phyloP scores from a whole-genome alignment of 495 filamentous ascomycete species.

The Cenococcum geophilum region DNA sequence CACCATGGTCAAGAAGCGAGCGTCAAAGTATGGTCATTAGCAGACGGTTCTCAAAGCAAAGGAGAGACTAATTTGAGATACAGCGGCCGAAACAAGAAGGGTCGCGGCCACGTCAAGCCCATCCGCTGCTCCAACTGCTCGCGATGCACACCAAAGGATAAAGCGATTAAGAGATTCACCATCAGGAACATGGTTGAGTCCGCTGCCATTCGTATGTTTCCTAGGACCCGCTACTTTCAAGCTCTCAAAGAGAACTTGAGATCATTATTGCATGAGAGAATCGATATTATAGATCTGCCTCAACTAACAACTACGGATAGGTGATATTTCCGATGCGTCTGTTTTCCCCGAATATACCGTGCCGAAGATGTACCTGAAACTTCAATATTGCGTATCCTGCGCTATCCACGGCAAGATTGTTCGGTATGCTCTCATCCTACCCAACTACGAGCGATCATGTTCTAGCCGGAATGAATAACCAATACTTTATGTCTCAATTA shows the following conservation, averaged over 20 bases:
- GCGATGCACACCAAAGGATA: slow-evolving; percentile 99
- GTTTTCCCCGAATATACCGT: slow-evolving; percentile 99
- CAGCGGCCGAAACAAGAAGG: slow-evolving; percentile 99
- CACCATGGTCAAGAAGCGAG: slow-evolving; percentile 99
- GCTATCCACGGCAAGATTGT: slow-evolving; percentile 99
- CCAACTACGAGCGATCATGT: not conserved
- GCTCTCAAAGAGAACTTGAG: not conserved
- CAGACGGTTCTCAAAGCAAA: not conserved
- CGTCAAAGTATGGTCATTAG: slow-evolving; percentile 70
- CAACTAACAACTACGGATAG: slow-evolving; percentile 43
- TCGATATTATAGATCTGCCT: not conserved
- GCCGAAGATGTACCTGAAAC: slow-evolving; percentile 99
- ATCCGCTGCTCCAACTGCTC: slow-evolving; percentile 99
- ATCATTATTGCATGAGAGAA: no score
- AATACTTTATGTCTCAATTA: slow-evolving; percentile 38
- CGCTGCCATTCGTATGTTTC: slow-evolving; percentile 92
- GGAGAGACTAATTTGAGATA: slow-evolving; percentile 25
- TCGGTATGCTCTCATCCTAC: slow-evolving; percentile 60
- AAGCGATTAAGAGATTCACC: slow-evolving; percentile 99
- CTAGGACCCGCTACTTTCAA: slow-evolving; percentile 1
- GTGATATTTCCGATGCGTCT: slow-evolving; percentile 99
- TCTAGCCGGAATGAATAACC: slow-evolving; percentile 27
- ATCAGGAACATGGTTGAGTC: slow-evolving; percentile 99
- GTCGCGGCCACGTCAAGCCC: slow-evolving; percentile 98
- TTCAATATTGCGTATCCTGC: slow-evolving; percentile 99